phyloP scores from a whole-genome alignment of 2,329 filamentous ascomycete species.

The Aspergillus uvarum region DNA sequence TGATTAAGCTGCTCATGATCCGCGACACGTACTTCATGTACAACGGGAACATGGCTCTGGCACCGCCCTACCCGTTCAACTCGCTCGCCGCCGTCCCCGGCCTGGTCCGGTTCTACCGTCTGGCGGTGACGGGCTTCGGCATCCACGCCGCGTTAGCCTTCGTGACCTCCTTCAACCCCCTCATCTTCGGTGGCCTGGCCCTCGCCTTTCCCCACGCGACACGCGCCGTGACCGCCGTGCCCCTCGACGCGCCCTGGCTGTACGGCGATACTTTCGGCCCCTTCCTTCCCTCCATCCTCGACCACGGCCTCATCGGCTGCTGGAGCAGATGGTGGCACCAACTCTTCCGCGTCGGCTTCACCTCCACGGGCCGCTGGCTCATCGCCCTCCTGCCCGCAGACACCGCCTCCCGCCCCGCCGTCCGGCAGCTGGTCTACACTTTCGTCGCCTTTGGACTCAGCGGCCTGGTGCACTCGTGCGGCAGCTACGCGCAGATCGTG shows the following conservation, averaged over 20 bases:
- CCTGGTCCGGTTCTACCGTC: conserved; percentile 57
- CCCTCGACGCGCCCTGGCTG: conserved; percentile 60
- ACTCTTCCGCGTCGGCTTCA: conserved; percentile 67
- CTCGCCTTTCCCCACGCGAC: conserved; percentile 53
- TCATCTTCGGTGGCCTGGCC: conserved; percentile 58
- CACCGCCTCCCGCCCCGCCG: conserved; percentile 15
- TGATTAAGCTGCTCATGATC: conserved; percentile 66
- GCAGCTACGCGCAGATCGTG: conserved; percentile 66
- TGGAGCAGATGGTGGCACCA: conserved; percentile 94
- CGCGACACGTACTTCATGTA: conserved; percentile 76
- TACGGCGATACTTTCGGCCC: conserved; percentile 60
- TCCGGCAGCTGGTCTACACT: conserved; percentile 26
- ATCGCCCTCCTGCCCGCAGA: conserved; percentile 29
- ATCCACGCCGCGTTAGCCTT: conserved; percentile 62
- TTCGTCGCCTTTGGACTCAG: conserved; percentile 37
- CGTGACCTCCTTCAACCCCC: conserved; percentile 60
- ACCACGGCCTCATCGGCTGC: conserved; percentile 72
- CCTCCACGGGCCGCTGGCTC: conserved; percentile 41
- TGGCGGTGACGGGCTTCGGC: conserved; percentile 55
- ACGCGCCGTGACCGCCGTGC: conserved; percentile 59
- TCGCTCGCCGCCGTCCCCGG: conserved; percentile 36
- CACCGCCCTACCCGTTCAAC: conserved; percentile 46
- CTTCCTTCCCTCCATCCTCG: conserved; percentile 41
- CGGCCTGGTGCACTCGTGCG: conserved; percentile 63
- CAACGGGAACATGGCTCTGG: conserved; percentile 50